A percentile compares a stretch with the other conserved stretches of the same genome.
These are phyloP conservation scores for Alternaria metachromatica DNA, from an alignment of 2,329 filamentous ascomycete species.

Conservation along the genomic window DNA sequence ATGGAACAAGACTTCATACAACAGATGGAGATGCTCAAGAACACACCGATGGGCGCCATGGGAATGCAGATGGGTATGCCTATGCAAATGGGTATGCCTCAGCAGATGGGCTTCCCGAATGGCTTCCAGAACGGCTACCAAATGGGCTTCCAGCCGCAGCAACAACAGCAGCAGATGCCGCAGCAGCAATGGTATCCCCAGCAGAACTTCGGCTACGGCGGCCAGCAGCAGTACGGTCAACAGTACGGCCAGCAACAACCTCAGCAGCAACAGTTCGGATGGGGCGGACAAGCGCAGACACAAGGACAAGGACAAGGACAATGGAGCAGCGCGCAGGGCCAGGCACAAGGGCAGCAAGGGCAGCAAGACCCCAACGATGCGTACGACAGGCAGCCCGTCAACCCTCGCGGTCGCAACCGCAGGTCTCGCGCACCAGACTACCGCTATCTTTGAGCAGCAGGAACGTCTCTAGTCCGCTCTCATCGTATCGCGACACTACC, in stretches of 20 bases:
- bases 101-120: slow-evolving; percentile 5
- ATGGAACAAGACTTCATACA: slow-evolving; percentile 52
- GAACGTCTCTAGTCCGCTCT: background rate
- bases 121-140: slow-evolving; percentile 8
- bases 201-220: slow-evolving; percentile 53
- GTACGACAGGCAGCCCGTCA: slow-evolving; percentile 95
- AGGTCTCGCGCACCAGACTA: slow-evolving; percentile 86
- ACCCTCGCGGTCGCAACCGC: slow-evolving; percentile 83
- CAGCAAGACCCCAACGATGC: slow-evolving; percentile 59
- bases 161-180: slow-evolving; percentile 8
- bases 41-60: slow-evolving; percentile 48
- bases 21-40: slow-evolving; percentile 54
- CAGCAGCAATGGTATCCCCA: slow-evolving; percentile 55
- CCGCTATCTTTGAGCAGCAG: slow-evolving; percentile 18
- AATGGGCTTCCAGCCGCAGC: slow-evolving; percentile 18
- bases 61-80: slow-evolving; percentile 19
- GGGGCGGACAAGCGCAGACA: slow-evolving; percentile 4
- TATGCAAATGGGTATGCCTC: slow-evolving; percentile 20
- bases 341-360: slow-evolving; percentile 3
- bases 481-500: slow-evolving; percentile 1
- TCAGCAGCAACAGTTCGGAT: slow-evolving; percentile 15
- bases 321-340: slow-evolving; percentile 4
- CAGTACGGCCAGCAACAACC: slow-evolving; percentile 17
- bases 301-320: slow-evolving; percentile 6
- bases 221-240: slow-evolving; percentile 9